Evolutionary conservation across 176 grass and related monocot genomes (phyloP), one percentile per base, ranked within the genome.

Genomic region (Eremochloa ophiuroides): DNA sequence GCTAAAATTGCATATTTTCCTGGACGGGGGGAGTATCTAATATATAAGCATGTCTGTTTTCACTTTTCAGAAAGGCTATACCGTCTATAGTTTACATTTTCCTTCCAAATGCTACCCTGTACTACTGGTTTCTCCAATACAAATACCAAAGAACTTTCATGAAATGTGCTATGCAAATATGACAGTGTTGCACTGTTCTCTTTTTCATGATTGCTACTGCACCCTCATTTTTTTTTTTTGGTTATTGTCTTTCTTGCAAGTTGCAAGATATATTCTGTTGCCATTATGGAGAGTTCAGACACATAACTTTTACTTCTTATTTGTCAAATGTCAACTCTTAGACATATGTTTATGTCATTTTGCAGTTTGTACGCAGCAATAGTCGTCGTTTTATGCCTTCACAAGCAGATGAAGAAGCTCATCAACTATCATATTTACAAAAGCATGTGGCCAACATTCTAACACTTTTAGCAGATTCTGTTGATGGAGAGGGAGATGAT

Each of bases 371-470:
- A 47, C 85, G 96, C 27, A 92, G 93, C 73, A 95, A 99, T 83
- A 99, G 96, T 31, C 91, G 96, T 30, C 89, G 91, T 41, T 99
- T 88, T 84, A 85, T 98, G 88, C 96, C 93, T 76, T 99, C 96
- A 6, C 96, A 99, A 95, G 68, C 82, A 31, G 96, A 99, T 44
- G 96, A 99, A 91, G 96, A 99, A 89, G 26, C 87, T 51, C 96
- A 99, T 84, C 96, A 99, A 16, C 81, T 99, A 72, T 99, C 93
- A 8, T 99, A 99, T 88, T 78, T 99, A 58, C 96, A 99, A 65
- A 99, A 93, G 83, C 96, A 99, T 73, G 91, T 99, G 88, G 68
- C 82, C 50, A 99, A 95, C 46, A 86, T 99, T 60, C 70, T 99
- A 43, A 74, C 82, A 79, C 76, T 99, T 83, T 89, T 99, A 80